Evolutionary conservation across 352 stramenopile species (phyloP).

Genomic region (Phytopythium sindhum): DNA sequence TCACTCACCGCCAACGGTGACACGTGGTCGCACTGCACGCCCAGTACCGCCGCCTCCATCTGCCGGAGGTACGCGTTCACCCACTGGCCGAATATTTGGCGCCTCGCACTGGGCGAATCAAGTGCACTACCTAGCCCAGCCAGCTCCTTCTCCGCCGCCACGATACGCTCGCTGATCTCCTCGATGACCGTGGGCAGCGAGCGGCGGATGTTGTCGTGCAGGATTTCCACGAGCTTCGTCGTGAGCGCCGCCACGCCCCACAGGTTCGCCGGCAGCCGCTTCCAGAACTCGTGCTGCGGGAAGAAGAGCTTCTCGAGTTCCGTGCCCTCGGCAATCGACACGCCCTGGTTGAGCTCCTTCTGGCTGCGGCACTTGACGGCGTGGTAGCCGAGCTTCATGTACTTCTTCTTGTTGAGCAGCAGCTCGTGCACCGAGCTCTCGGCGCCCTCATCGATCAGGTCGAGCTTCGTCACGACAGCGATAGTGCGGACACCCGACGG

Average conservation of each 20-base stretch:
- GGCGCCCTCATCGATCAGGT: conserved; percentile 82
- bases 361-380: conserved; percentile 86
- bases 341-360: conserved; percentile 47
- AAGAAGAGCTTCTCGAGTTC: conserved; percentile 61
- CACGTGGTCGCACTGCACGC: not conserved
- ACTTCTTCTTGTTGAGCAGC: conserved; percentile 71
- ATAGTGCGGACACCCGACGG: conserved; percentile 69
- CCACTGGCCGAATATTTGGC: conserved; percentile 28
- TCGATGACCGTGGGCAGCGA: conserved; percentile 41
- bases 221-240: conserved; percentile 33
- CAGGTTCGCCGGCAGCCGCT: conserved; percentile 17
- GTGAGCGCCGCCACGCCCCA: conserved; percentile 37
- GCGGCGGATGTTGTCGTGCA: conserved; percentile 47
- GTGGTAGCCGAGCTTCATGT: conserved; percentile 70
- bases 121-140: conserved; percentile 19
- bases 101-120: conserved; percentile 19
- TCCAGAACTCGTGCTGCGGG: conserved; percentile 41
- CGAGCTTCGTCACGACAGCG: conserved; percentile 86
- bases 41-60: conserved; percentile 27
- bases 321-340: conserved; percentile 51
- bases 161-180: conserved; percentile 34
- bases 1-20: not conserved
- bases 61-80: conserved; percentile 25
- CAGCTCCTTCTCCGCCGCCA: conserved; percentile 16
- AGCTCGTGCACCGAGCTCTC: conserved; percentile 70